Conservation (phyloP, 2,329 filamentous ascomycete genomes). For the Nemania bipapillata region DNA sequence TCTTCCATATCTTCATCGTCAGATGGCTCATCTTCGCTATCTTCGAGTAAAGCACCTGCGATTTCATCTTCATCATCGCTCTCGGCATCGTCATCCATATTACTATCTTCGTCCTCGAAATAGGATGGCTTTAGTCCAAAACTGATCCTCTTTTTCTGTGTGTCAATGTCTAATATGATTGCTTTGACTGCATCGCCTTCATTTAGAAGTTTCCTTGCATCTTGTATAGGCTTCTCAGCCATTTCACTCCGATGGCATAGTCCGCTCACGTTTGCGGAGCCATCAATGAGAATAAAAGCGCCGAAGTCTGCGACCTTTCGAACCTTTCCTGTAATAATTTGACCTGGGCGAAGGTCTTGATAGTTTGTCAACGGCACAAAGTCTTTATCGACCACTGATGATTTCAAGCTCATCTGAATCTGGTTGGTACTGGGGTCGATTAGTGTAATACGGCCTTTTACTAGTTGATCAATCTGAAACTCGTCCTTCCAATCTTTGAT, state of each 20-base stretch:
- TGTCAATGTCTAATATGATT: slow-evolving; percentile 81
- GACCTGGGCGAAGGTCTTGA: slow-evolving; percentile 79
- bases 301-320: slow-evolving; percentile 95
- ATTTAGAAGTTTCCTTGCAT: slow-evolving; percentile 89
- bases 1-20: slow-evolving; percentile 61
- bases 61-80: slow-evolving; percentile 58
- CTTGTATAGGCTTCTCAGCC: slow-evolving; percentile 81
- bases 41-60: slow-evolving; percentile 57
- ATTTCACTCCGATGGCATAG: slow-evolving; percentile 93
- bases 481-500: slow-evolving; percentile 95
- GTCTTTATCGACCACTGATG: slow-evolving; percentile 81
- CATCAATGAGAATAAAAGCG: slow-evolving; percentile 90
- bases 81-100: slow-evolving; percentile 61
- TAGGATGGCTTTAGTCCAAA: slow-evolving; percentile 94
- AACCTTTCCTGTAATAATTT: slow-evolving; percentile 87
- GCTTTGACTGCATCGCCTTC: slow-evolving; percentile 95
- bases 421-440: slow-evolving; percentile 76
- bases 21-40: slow-evolving; percentile 54
- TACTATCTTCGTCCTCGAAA: slow-evolving; percentile 72
- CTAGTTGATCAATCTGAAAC: slow-evolving; percentile 88
- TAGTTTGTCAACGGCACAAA: slow-evolving; percentile 79
- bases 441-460: slow-evolving; percentile 83
- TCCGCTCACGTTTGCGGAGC: slow-evolving; percentile 87
- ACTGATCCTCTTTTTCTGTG: slow-evolving; percentile 79
- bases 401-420: slow-evolving; percentile 86